A percentile compares a stretch with the other conserved stretches of the same genome.
Evolutionary conservation across 2,329 filamentous ascomycete species (phyloP).

Genomic region (Phoma sp.): DNA sequence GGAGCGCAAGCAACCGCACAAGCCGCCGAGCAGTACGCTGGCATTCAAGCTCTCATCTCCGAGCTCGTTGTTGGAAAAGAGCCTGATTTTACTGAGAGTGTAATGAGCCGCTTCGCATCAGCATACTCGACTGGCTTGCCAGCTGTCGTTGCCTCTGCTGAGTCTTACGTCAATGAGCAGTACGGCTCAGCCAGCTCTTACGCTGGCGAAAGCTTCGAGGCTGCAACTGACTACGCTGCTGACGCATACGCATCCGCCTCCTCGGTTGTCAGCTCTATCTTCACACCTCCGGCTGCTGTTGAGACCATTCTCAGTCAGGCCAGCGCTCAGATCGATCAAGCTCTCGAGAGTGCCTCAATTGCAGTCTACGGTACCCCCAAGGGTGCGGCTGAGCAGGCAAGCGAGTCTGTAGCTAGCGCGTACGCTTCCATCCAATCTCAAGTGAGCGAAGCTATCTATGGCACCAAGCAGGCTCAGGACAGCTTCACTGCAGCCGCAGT

Average conservation of each 20-base stretch:
- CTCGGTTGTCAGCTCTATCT: constrained; percentile 55
- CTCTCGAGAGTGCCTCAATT: constrained; percentile 63
- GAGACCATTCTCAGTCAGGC: constrained; percentile 64
- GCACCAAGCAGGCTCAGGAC: constrained; percentile 59
- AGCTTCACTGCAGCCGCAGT: constrained; percentile 61
- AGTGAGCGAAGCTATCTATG: constrained; percentile 62
- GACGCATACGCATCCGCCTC: constrained; percentile 56
- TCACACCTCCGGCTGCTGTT: constrained; percentile 63
- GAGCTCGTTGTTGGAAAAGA: constrained; percentile 80
- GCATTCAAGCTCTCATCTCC: constrained; percentile 73
- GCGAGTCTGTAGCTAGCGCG: constrained; percentile 59
- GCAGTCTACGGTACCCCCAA: constrained; percentile 64
- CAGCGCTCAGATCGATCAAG: constrained; percentile 62
- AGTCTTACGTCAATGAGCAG: constrained; percentile 58
- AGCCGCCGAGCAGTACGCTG: constrained; percentile 69
- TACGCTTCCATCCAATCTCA: constrained; percentile 58
- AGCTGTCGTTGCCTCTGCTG: constrained; percentile 60
- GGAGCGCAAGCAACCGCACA: constrained; percentile 67
- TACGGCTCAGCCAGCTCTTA: constrained; percentile 56
- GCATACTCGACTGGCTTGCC: constrained; percentile 73
- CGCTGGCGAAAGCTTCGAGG: constrained; percentile 51
- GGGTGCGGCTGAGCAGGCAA: constrained; percentile 60
- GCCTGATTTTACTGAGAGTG: constrained; percentile 80
- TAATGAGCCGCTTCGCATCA: constrained; percentile 72
- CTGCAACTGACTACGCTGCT: constrained; percentile 60